Evolutionary conservation across 371 early-diverging fungal genomes (phyloP), one percentile per base, ranked within the genome.

Genomic region (Syncephalis plumigaleata): DNA sequence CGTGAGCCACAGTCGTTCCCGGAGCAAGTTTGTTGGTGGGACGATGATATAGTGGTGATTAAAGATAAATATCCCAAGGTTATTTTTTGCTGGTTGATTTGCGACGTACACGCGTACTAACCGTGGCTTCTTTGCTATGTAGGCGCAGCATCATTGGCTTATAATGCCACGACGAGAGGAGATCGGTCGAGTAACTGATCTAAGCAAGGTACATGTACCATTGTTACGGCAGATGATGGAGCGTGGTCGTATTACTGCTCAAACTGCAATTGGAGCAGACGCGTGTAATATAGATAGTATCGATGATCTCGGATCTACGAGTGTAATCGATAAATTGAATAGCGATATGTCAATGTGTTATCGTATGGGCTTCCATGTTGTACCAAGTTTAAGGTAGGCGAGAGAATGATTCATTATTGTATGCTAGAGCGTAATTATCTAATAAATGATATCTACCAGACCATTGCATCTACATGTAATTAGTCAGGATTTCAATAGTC

Each of bases 401-500:
- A 20, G 23, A 22, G 17, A 15, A n/a, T 46, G 1, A 31, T 18
- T 37, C 18, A 23, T 48, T 36, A 7, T 15, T 17, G 16, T 39
- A 15, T 38, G 16, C 23, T 9, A 26, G 45, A 27, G 38, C 22
- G 25, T 20, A n/a, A 11, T 36, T 18, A n/a, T n/a, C n/a, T n/a
- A n/a, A n/a, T n/a, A n/a, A n/a, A n/a, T n/a, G n/a, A n/a, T n/a
- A n/a, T n/a, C n/a, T n/a, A n/a, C n/a, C n/a, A 67, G 68, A 9
- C 77, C 68, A 46, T 50, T 79, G 1, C 80, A 79, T 49, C 38
- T 79, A 46, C 80, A 79, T 49, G 62, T 77, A 20, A 67, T 79
- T 15, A 59, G 64, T 13, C 67, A 68, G 44, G 80, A 79, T 46
- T 67, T 73, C 52, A 55, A 58, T 20, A 57, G 70, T 1, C 42